Percentiles rank a stretch among this genome's conserved stretches.
These are phyloP conservation scores for Clarireedia sp. DNA, from an alignment of 2,329 filamentous ascomycete species.

Conservation along the genomic window DNA sequence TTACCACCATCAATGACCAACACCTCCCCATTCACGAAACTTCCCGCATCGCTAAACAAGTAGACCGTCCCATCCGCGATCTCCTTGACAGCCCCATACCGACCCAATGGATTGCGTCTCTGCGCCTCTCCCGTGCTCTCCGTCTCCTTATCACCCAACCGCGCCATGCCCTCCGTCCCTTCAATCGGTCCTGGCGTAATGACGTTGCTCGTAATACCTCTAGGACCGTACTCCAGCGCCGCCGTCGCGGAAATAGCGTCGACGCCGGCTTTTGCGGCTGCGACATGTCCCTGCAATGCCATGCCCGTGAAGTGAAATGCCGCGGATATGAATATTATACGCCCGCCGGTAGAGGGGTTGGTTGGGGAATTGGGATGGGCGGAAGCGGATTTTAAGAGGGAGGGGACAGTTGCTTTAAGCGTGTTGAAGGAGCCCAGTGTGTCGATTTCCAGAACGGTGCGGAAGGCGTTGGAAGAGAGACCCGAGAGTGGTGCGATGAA, in stretches of 20 bases:
- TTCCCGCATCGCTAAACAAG: constrained; percentile 76
- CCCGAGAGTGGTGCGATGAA: constrained; percentile 81
- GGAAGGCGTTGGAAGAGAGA: constrained; percentile 84
- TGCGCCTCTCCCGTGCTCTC: constrained; percentile 20
- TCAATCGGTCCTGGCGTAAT: constrained; percentile 74
- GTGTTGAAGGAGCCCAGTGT: constrained; percentile 91
- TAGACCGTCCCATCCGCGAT: constrained; percentile 90
- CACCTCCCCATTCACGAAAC: constrained; percentile 76
- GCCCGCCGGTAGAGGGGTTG: constrained; percentile 56
- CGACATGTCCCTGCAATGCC: constrained; percentile 82
- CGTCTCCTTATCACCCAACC: constrained; percentile 37
- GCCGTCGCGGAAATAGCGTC: constrained; percentile 76
- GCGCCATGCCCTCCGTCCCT: constrained; percentile 72
- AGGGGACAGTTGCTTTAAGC: constrained; percentile 79
- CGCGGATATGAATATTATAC: constrained; percentile 84
- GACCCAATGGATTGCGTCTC: constrained; percentile 59
- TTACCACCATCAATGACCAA: constrained; percentile 60
- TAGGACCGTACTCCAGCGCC: constrained; percentile 82
- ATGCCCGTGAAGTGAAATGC: constrained; percentile 86
- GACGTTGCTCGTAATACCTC: constrained; percentile 79
- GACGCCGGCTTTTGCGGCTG: constrained; percentile 83
- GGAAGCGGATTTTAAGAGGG: constrained; percentile 67
- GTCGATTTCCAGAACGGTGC: constrained; percentile 92
- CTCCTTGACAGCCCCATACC: constrained; percentile 74
- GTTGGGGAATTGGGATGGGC: constrained; percentile 51